A percentile compares a stretch with the other conserved stretches of the same genome.
Conservation (phyloP, 345 rosid genomes). For the Sisymbrium irio region DNA sequence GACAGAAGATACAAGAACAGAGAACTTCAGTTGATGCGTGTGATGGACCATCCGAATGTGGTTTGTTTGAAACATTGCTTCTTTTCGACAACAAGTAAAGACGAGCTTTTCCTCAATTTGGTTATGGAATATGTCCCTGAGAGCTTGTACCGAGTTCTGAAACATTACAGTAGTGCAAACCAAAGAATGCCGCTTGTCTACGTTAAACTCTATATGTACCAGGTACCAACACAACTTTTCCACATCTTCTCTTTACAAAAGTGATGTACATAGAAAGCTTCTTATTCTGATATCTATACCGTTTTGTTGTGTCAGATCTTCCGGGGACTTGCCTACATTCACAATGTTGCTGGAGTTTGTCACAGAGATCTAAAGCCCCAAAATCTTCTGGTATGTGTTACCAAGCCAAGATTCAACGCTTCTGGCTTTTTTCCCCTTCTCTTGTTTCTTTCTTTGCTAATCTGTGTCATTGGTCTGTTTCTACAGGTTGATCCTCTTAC, state of each 20-base stretch:
- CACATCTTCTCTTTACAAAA: background rate
- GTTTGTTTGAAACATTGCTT: conserved; percentile 84
- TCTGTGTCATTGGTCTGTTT: conserved; percentile 3
- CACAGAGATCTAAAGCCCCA: conserved; percentile 92
- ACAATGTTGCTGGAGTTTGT: conserved; percentile 77
- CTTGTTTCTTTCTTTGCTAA: conserved; percentile 16
- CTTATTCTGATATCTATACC: background rate
- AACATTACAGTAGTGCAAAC: conserved; percentile 75
- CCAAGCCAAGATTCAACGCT: background rate
- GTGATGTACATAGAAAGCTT: background rate
- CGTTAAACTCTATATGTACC: conserved; percentile 81
- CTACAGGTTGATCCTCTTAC: conserved; percentile 90
- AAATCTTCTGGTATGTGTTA: conserved; percentile 66
- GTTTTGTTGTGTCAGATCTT: conserved; percentile 52
- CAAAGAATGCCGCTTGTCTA: conserved; percentile 83
- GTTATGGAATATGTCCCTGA: conserved; percentile 93
- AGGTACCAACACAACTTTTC: conserved; percentile 41
- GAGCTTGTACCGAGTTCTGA: conserved; percentile 80
- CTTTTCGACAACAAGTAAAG: conserved; percentile 77
- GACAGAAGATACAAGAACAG: conserved; percentile 86
- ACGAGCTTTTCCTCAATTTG: conserved; percentile 81
- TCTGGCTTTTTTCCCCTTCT: background rate
- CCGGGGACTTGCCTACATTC: conserved; percentile 81
- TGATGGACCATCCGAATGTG: conserved; percentile 87
- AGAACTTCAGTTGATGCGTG: conserved; percentile 75